A percentile compares a stretch with the other conserved stretches of the same genome.
Evolutionary conservation across 139 green algal species (phyloP).

Genomic region (Chlorella sp.): DNA sequence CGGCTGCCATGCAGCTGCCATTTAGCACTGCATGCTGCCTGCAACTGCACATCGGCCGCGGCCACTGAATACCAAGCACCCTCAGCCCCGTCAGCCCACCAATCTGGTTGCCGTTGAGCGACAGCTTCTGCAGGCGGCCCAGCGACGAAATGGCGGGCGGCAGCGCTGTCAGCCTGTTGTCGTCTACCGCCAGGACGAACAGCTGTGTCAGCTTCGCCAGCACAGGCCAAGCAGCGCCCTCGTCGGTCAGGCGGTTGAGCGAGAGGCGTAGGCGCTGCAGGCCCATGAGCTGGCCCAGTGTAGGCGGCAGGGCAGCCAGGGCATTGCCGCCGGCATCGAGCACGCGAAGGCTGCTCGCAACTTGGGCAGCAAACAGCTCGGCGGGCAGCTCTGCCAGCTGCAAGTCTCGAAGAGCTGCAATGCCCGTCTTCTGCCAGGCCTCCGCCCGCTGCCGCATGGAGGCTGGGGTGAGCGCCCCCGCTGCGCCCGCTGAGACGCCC

Average conservation of each 20-base stretch:
- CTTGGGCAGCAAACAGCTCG: conserved; percentile 10
- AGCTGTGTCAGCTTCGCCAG: conserved; percentile 42
- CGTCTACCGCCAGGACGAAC: conserved; percentile 38
- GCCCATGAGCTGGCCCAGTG: conserved; percentile 35
- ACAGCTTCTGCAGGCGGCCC: conserved; percentile 36
- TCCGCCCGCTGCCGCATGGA: conserved; percentile 47
- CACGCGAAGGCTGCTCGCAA: conserved; percentile 26
- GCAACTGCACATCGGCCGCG: too few relatives aligned
- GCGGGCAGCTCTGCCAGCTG: conserved; percentile 46
- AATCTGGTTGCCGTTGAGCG: conserved; percentile 54
- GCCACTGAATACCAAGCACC: too few relatives aligned
- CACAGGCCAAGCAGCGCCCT: conserved; percentile 41
- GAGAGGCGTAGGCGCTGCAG: conserved; percentile 58
- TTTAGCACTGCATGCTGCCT: too few relatives aligned
- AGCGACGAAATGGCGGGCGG: conserved; percentile 21
- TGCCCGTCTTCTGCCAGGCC: conserved; percentile 68
- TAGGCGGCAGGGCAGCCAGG: conserved; percentile 40
- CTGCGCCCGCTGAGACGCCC: not conserved
- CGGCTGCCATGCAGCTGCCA: not conserved
- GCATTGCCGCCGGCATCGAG: conserved; percentile 58
- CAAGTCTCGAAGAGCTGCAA: conserved; percentile 63
- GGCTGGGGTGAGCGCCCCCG: not conserved
- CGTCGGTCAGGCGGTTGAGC: conserved; percentile 52
- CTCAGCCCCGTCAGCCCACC: not conserved
- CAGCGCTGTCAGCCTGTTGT: conserved; percentile 46